A percentile compares a stretch with the other conserved stretches of the same genome.
phyloP scores from a whole-genome alignment of 2,329 filamentous ascomycete genomes.

The Pleoardoris graminearum region DNA sequence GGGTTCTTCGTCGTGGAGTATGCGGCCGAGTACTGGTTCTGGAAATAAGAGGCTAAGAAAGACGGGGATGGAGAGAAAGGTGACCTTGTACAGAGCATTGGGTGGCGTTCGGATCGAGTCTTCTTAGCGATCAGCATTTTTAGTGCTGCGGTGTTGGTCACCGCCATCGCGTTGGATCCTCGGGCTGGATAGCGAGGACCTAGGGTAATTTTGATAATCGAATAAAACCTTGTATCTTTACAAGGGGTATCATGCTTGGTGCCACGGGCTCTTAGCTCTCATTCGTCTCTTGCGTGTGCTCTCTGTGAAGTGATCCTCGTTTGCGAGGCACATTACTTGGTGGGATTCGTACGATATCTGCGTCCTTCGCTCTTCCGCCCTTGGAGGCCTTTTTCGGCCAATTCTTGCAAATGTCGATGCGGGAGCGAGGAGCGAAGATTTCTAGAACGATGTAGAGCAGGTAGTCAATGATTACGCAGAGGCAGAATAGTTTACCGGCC shows the following conservation, averaged over 20 bases:
- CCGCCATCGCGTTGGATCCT: constrained; percentile 18
- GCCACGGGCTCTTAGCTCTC: constrained; percentile 15
- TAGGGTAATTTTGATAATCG: constrained; percentile 27
- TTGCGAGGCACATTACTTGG: constrained; percentile 27
- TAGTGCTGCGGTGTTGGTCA: background rate
- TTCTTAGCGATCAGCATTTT: background rate
- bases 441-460: constrained; percentile 87
- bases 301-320: constrained; percentile 33
- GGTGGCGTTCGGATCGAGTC: constrained; percentile 29
- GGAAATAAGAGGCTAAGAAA: constrained; percentile 21
- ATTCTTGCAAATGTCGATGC: constrained; percentile 85
- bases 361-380: constrained; percentile 19
- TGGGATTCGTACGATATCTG: constrained; percentile 14
- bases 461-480: constrained; percentile 94
- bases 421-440: constrained; percentile 78
- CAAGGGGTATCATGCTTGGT: background rate
- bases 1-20: constrained; percentile 75
- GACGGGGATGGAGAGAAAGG: background rate
- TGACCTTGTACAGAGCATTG: constrained; percentile 37
- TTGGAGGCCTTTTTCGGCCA: constrained; percentile 76
- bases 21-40: constrained; percentile 76
- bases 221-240: constrained; percentile 8
- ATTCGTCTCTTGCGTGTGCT: constrained; percentile 25
- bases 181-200: constrained; percentile 10
- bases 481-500: constrained; percentile 95